Conservation (phyloP, 345 rosid species). For the Limnanthes douglasii region DNA sequence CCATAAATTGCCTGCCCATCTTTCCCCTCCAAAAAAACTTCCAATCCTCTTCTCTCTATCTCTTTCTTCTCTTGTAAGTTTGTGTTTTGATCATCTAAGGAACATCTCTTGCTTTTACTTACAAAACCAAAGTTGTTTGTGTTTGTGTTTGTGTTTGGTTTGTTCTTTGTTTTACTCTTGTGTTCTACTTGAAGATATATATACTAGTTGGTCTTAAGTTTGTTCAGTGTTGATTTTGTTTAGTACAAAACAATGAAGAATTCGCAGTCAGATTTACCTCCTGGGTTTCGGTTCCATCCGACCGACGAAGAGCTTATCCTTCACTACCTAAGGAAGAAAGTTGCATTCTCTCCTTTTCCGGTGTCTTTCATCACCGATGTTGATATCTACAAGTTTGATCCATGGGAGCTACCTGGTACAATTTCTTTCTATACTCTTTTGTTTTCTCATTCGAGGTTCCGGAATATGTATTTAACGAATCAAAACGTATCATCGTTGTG, state of each 20-base stretch:
- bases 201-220: not conserved
- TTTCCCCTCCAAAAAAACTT: conserved; percentile 50
- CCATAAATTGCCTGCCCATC: conserved; percentile 46
- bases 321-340: conserved; percentile 66
- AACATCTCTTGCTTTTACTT: conserved; percentile 1
- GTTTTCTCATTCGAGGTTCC: not conserved
- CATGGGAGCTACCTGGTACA: conserved; percentile 87
- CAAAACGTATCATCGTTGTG: too few species aligned
- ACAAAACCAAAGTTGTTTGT: too few species aligned
- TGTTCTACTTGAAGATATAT: not conserved
- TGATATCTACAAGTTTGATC: conserved; percentile 86
- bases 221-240: not conserved
- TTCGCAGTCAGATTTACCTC: conserved; percentile 71
- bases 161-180: not conserved
- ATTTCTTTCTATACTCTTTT: not conserved
- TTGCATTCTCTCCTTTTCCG: conserved; percentile 47
- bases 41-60: conserved; percentile 24
- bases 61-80: not conserved
- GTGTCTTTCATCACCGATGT: conserved; percentile 86
- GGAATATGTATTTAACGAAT: too few species aligned
- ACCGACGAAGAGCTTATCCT: conserved; percentile 95
- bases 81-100: conserved; percentile 1
- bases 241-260: conserved; percentile 17
- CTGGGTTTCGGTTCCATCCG: conserved; percentile 96
- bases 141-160: too few species aligned